Evolutionary conservation across 2,329 filamentous ascomycete species (phyloP).

Genomic region (Exophiala xenobiotica): DNA sequence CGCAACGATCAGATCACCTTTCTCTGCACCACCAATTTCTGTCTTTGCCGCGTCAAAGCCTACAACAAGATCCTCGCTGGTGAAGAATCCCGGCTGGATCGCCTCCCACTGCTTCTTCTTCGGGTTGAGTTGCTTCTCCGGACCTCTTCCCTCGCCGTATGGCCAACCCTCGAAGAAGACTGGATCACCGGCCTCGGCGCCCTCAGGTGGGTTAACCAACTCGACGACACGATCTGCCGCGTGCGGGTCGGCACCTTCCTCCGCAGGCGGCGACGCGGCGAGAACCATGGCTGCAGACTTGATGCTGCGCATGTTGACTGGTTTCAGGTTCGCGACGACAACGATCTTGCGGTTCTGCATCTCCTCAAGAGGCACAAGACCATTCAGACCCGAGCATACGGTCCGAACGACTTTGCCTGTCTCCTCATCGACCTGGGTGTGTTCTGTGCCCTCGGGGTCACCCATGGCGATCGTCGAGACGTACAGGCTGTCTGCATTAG

Average conservation of each 20-base stretch:
- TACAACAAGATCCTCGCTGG: constrained; percentile 75
- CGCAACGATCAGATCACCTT: constrained; percentile 69
- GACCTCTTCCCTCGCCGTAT: constrained; percentile 65
- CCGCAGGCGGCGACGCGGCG: constrained; percentile 73
- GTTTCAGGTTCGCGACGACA: constrained; percentile 96
- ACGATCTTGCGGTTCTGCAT: constrained; percentile 97
- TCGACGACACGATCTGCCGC: constrained; percentile 74
- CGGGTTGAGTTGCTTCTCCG: constrained; percentile 90
- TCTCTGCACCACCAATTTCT: constrained; percentile 63
- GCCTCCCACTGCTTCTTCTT: constrained; percentile 99
- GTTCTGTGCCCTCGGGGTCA: constrained; percentile 78
- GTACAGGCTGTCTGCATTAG: constrained; percentile 92
- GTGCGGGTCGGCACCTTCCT: constrained; percentile 82
- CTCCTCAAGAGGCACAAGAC: constrained; percentile 84
- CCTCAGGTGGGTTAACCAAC: constrained; percentile 79
- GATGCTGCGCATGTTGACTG: constrained; percentile 95
- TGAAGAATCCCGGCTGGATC: constrained; percentile 94
- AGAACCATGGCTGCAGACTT: constrained; percentile 86
- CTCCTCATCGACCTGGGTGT: constrained; percentile 74
- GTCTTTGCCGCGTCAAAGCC: constrained; percentile 80
- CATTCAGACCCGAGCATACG: constrained; percentile 95
- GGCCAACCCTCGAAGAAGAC: constrained; percentile 90
- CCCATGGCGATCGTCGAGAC: constrained; percentile 95
- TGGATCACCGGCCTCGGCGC: constrained; percentile 76
- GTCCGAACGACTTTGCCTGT: constrained; percentile 91